Base-by-base conservation (phyloP, 768 basidiomycete genomes). In the Lyophyllum semitale region DNA sequence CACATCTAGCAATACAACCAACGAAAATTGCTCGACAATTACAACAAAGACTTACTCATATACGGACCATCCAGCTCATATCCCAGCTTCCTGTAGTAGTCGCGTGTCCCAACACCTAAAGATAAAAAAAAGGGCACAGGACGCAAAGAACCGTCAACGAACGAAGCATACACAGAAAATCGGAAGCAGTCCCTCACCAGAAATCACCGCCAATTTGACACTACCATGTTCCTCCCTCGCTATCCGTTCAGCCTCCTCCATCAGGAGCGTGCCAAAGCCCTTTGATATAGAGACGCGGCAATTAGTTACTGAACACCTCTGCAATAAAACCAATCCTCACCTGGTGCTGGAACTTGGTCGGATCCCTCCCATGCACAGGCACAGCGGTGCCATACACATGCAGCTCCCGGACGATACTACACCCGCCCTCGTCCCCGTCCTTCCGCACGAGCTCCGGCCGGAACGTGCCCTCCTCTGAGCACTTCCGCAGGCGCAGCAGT, bases 201-300 rank as follows among this genome's bases (percentile, higher is more conserved):
- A 95, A 61, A 99, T 99, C 55, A 99, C 96, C n/a, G 91, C 97
- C 30, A 99, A 73, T 73, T 98, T 95, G 58, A 89, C 78, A 69
- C 94, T 98, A 18, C 92, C 96, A 64, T 99, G 97, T 68, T 99
- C 97, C 65, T 98, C 96, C 61, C 89, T 78, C 23, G 97, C 95
- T 77, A 99, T 98, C 64, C 96, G 83, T 71, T 98, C 97, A 8
- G 97, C 97, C 74, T 99, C 97, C 68, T 99, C 97, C 97, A 99
- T 99, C 58, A 99, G 74, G 58, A 98, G 70, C 27, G 95, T 97
- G 12, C 97, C 97, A 69, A 98, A 98, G 8, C 97, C 97, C 84
- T 95, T n/a, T n/a, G n/a, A n/a, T n/a, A n/a, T n/a, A n/a, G n/a
- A n/a, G n/a, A n/a, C n/a, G n/a, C n/a, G n/a, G n/a, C n/a, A n/a